Conservation (phyloP, 2,329 filamentous ascomycete species). For the Nemania sp. region DNA sequence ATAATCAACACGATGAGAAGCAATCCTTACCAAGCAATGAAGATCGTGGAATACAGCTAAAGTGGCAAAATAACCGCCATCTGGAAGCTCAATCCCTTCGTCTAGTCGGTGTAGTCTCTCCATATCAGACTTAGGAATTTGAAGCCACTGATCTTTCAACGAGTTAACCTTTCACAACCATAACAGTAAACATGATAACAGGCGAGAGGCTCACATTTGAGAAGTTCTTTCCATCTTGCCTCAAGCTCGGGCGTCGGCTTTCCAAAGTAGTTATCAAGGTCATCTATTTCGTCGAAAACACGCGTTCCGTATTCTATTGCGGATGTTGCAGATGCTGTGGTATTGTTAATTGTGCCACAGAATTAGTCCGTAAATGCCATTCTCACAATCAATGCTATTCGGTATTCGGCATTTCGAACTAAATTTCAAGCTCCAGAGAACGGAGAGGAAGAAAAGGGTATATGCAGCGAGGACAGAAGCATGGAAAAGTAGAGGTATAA, state of each 20-base stretch:
- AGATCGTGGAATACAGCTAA: not conserved
- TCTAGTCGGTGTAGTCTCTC: not conserved
- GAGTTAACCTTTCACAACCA: not conserved
- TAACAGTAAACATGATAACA: not conserved
- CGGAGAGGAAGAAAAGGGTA: not conserved
- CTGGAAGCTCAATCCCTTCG: not conserved
- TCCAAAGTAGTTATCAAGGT: not conserved
- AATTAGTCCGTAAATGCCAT: not conserved
- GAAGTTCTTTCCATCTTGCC: not conserved
- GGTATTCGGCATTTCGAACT: not conserved
- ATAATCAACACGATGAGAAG: not conserved
- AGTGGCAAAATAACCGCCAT: not conserved
- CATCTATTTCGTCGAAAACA: constrained; percentile 1
- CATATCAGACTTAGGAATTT: constrained; percentile 1
- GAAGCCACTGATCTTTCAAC: not conserved
- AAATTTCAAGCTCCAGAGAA: not conserved
- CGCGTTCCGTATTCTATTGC: constrained; percentile 1
- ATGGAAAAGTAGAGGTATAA: not conserved
- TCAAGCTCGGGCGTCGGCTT: not conserved
- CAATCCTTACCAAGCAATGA: not conserved
- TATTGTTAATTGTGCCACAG: not conserved
- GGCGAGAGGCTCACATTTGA: not conserved
- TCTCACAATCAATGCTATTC: not conserved
- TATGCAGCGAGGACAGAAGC: not conserved
- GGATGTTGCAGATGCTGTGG: not conserved